These are phyloP conservation scores for Rugosomyces carneus DNA, from an alignment of 1,284 basidiomycete species.

Conservation along the genomic window DNA sequence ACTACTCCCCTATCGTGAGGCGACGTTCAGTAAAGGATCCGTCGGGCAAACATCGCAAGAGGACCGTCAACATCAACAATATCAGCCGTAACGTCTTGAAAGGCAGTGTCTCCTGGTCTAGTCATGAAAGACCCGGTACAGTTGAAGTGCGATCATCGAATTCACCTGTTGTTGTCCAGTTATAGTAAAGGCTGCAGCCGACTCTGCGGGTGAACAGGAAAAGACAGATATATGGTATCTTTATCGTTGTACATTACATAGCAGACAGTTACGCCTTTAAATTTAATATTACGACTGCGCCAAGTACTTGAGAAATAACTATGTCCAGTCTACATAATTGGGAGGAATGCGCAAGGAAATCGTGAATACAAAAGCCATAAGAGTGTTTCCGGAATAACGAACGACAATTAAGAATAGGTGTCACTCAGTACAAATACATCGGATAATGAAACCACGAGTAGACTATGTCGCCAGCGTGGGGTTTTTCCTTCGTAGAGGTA, in stretches of 20 bases:
- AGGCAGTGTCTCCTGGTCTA: conserved; percentile 19
- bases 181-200: conserved; percentile 9
- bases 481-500: conserved; percentile 13
- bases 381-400: too few relatives aligned
- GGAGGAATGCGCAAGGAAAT: too few relatives aligned
- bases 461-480: not conserved
- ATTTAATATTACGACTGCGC: too few relatives aligned
- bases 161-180: conserved; percentile 14
- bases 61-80: conserved; percentile 10
- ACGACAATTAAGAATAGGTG: too few relatives aligned
- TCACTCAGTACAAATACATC: not conserved
- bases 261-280: too few relatives aligned
- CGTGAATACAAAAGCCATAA: too few relatives aligned
- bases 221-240: too few relatives aligned
- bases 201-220: too few relatives aligned
- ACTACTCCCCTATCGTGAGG: conserved; percentile 14
- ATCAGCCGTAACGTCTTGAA: conserved; percentile 5
- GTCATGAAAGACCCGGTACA: conserved; percentile 12
- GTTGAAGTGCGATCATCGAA: conserved; percentile 17
- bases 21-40: conserved; percentile 17
- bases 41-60: conserved; percentile 18
- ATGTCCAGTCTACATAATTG: too few relatives aligned
- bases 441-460: not conserved
- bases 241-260: too few relatives aligned
- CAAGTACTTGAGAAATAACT: too few relatives aligned